Conservation (phyloP, 345 rosid species). For the Lumnitzera racemosa region DNA sequence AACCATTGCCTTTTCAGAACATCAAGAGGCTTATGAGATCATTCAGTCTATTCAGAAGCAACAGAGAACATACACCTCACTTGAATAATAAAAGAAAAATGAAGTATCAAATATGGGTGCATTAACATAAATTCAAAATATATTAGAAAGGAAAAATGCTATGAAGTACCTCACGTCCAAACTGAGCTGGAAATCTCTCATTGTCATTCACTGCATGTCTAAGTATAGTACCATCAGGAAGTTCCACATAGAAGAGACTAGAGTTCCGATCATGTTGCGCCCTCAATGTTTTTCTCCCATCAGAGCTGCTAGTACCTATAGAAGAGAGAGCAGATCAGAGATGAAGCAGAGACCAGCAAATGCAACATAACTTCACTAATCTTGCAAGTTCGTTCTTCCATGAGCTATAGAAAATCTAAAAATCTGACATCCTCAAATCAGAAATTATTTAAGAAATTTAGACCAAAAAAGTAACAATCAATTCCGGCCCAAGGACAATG, state of each 20-base stretch:
- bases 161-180: conserved; percentile 74
- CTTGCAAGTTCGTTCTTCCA: too few relatives aligned
- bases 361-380: too few relatives aligned
- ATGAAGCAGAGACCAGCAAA: neutral
- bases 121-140: conserved; percentile 1
- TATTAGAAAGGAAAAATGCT: neutral
- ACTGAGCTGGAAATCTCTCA: conserved; percentile 76
- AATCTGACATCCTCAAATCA: too few relatives aligned
- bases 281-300: conserved; percentile 67
- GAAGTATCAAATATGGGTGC: neutral
- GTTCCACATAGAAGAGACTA: conserved; percentile 75
- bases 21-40: too few relatives aligned
- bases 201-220: conserved; percentile 62
- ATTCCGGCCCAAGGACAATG: neutral
- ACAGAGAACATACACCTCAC: too few relatives aligned
- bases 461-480: conserved; percentile 2
- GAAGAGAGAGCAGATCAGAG: conserved; percentile 8
- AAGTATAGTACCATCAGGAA: conserved; percentile 59
- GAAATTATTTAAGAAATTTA: too few relatives aligned
- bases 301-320: conserved; percentile 43
- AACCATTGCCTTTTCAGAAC: too few relatives aligned
- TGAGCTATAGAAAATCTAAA: too few relatives aligned
- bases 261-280: conserved; percentile 40
- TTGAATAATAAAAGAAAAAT: neutral
- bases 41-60: too few relatives aligned